phyloP scores from a whole-genome alignment of 306 rosid species.

The Parietaria judaica region DNA sequence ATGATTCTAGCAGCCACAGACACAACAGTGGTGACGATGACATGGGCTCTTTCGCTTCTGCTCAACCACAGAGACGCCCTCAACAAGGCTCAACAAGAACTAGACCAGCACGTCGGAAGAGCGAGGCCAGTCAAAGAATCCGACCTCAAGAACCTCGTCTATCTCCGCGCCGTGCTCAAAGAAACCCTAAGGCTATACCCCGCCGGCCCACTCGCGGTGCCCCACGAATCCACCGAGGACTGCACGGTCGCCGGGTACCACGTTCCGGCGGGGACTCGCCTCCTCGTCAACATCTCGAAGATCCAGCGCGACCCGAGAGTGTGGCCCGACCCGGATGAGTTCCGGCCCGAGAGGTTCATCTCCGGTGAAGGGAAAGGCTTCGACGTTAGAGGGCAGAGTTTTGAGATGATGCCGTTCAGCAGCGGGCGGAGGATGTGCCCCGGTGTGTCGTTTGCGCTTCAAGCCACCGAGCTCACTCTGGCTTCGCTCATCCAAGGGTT shows the following conservation, averaged over 20 bases:
- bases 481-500: conserved; percentile 18
- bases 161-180: conserved; percentile 24
- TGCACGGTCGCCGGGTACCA: conserved; percentile 23
- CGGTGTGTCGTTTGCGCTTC: conserved; percentile 16
- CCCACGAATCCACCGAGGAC: conserved; percentile 17
- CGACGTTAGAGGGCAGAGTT: conserved; percentile 20
- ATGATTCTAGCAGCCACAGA: conserved; percentile 21
- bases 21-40: conserved; percentile 18
- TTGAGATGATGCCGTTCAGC: conserved; percentile 26
- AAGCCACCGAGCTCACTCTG: conserved; percentile 14
- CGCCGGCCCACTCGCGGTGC: conserved; percentile 10
- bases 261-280: conserved; percentile 16
- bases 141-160: conserved; percentile 15
- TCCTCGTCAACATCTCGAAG: conserved; percentile 15
- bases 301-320: conserved; percentile 26
- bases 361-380: neutral
- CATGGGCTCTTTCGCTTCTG: conserved; percentile 21
- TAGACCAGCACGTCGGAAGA: conserved; percentile 15
- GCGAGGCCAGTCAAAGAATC: conserved; percentile 21
- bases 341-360: conserved; percentile 25
- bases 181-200: conserved; percentile 32
- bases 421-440: conserved; percentile 35
- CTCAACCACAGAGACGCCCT: conserved; percentile 14
- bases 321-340: conserved; percentile 25
- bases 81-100: conserved; percentile 16